phyloP scores from a whole-genome alignment of 306 rosid species.

The Gillenia trifoliata region DNA sequence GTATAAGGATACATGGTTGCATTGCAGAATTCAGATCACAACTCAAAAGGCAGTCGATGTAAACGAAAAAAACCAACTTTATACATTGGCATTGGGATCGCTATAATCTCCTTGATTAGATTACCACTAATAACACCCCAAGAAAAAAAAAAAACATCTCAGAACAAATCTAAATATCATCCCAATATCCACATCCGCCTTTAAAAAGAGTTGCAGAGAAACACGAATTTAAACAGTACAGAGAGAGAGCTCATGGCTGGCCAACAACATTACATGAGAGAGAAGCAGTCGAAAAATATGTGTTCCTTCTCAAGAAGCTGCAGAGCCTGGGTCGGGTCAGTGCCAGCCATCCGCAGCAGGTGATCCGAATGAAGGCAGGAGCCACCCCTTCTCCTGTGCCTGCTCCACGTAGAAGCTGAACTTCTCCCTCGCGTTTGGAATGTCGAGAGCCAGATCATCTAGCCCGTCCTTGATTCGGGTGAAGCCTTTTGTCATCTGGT shows the following conservation, averaged over 20 bases:
- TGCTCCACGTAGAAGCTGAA: conserved; percentile 66
- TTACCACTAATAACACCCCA: background rate
- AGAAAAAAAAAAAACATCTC: background rate
- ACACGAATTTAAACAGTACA: background rate
- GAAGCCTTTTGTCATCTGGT: conserved; percentile 93
- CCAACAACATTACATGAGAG: conserved; percentile 3
- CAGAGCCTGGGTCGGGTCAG: conserved; percentile 17
- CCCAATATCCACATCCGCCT: background rate
- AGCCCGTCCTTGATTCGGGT: conserved; percentile 79
- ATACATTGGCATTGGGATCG: background rate
- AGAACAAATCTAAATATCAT: background rate
- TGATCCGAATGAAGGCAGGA: conserved; percentile 56
- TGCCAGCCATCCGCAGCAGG: conserved; percentile 34
- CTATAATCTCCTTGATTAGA: background rate
- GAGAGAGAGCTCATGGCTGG: background rate
- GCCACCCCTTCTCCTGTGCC: conserved; percentile 75
- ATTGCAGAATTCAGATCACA: background rate
- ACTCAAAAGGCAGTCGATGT: background rate
- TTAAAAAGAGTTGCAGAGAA: background rate
- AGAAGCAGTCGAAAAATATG: conserved; percentile 19
- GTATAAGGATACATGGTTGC: too few species aligned
- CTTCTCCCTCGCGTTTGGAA: conserved; percentile 78
- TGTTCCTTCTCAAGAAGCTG: conserved; percentile 49
- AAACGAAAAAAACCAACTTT: background rate
- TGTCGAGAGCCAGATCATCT: conserved; percentile 93